A percentile compares a stretch with the other conserved stretches of the same genome.
Evolutionary conservation across 148 eudicot species (phyloP).

Genomic region (Chenopodium suecicum): DNA sequence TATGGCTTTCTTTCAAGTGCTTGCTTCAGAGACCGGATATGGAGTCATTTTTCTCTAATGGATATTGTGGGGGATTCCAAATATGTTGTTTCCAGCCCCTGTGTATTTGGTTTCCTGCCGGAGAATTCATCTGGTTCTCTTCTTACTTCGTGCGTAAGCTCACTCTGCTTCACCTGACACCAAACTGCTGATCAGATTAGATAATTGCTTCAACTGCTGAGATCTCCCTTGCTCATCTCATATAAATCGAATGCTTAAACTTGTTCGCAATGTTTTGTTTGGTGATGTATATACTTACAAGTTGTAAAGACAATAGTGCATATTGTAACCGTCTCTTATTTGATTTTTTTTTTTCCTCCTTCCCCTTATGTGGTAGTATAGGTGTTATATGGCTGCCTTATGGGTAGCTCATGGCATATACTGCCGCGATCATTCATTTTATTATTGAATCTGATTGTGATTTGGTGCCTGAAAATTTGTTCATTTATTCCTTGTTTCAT

Average conservation of each 20-base stretch:
- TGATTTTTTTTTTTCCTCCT: too few species aligned
- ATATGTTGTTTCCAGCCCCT: neutral
- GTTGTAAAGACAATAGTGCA: neutral
- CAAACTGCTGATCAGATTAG: conserved; percentile 6
- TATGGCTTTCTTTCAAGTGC: conserved; percentile 6
- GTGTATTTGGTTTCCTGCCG: neutral
- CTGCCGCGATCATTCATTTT: neutral
- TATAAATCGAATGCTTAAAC: neutral
- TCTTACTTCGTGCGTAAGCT: neutral
- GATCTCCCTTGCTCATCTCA: neutral
- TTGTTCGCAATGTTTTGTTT: neutral
- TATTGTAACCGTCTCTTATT: too few species aligned
- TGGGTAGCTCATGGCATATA: neutral
- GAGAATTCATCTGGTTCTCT: neutral
- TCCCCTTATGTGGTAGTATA: too few species aligned
- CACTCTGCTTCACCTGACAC: neutral
- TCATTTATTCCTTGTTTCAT: too few species aligned
- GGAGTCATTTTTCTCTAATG: neutral
- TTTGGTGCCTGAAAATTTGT: neutral
- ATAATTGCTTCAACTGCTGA: neutral
- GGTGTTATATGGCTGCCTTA: neutral
- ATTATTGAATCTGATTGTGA: neutral
- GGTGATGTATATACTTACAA: conserved; percentile 1
- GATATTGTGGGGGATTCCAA: too few species aligned
- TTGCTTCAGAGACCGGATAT: neutral